phyloP scores from a whole-genome alignment of 306 rosid genomes.

The Fragaria iinumae region DNA sequence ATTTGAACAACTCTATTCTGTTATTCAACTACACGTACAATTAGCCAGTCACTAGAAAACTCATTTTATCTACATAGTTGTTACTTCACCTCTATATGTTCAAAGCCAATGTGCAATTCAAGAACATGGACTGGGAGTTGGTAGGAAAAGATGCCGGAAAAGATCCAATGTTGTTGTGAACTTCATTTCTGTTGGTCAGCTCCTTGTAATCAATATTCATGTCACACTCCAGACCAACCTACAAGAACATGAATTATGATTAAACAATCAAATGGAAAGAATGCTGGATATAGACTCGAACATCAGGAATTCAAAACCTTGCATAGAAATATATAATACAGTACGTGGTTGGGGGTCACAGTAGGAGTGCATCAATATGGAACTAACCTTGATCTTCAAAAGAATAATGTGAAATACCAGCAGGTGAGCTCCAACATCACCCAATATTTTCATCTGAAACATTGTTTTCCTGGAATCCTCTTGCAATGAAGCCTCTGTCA shows the following conservation, averaged over 20 bases:
- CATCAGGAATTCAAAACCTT: background rate
- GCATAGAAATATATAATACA: background rate
- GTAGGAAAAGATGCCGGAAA: slow-evolving; percentile 37
- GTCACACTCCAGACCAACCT: slow-evolving; percentile 50
- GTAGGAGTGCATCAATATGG: background rate
- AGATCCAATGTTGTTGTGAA: slow-evolving; percentile 17
- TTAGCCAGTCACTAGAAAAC: background rate
- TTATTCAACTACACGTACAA: background rate
- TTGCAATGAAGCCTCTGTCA: slow-evolving; percentile 28
- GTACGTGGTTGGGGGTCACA: background rate
- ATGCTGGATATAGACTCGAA: background rate
- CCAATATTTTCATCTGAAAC: slow-evolving; percentile 32
- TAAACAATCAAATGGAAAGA: background rate
- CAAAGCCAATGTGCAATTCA: slow-evolving; percentile 37
- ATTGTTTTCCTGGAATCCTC: slow-evolving; percentile 18
- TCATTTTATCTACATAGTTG: too few species aligned
- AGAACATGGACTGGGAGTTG: slow-evolving; percentile 20
- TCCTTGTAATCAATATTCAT: slow-evolving; percentile 34
- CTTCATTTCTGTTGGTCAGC: slow-evolving; percentile 22
- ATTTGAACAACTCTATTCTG: background rate
- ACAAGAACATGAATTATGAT: background rate
- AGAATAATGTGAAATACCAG: slow-evolving; percentile 31
- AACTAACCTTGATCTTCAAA: slow-evolving; percentile 43
- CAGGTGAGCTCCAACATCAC: slow-evolving; percentile 45
- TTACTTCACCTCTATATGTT: slow-evolving; percentile 21